Evolutionary conservation across 1,284 basidiomycete genomes (phyloP).

Genomic region (Ganoderma leucocontextum): DNA sequence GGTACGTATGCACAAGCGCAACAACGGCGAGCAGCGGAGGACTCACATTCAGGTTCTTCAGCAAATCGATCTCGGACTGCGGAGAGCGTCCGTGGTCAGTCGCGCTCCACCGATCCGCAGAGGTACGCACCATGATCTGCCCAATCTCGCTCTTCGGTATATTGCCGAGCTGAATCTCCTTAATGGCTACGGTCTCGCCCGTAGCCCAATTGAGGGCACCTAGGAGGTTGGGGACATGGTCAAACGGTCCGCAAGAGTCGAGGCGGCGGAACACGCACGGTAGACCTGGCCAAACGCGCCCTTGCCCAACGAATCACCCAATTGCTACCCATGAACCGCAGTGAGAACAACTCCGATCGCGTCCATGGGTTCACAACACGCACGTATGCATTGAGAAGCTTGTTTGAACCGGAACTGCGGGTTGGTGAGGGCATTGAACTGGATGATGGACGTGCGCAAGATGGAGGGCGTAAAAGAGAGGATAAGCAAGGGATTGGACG

Average conservation of each 20-base stretch:
- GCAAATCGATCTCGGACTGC: conserved; percentile 95
- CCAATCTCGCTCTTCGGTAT: conserved; percentile 93
- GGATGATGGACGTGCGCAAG: conserved; percentile 24
- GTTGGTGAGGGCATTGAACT: conserved; percentile 30
- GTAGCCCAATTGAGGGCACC: conserved; percentile 96
- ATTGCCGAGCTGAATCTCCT: conserved; percentile 92
- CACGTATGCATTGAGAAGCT: conserved; percentile 49
- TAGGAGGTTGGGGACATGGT: conserved; percentile 40
- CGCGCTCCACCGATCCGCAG: background rate
- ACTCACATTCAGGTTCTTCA: conserved; percentile 92
- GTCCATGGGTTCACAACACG: conserved; percentile 24
- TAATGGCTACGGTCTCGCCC: conserved; percentile 95
- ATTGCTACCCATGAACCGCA: conserved; percentile 66
- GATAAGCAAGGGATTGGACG: conserved; percentile 24
- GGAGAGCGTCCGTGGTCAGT: conserved; percentile 22
- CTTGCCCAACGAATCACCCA: conserved; percentile 93
- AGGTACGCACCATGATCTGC: conserved; percentile 87
- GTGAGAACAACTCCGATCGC: background rate
- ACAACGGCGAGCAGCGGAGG: background rate
- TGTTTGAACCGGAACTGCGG: conserved; percentile 40
- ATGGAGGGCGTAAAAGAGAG: conserved; percentile 24
- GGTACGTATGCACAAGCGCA: background rate
- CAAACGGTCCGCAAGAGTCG: conserved; percentile 5
- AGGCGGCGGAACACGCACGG: conserved; percentile 59
- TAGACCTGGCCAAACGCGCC: conserved; percentile 97